A percentile compares a stretch with the other conserved stretches of the same genome.
These are phyloP conservation scores for Melanogaster broomeanus DNA, from an alignment of 768 basidiomycete species.

Conservation along the genomic window DNA sequence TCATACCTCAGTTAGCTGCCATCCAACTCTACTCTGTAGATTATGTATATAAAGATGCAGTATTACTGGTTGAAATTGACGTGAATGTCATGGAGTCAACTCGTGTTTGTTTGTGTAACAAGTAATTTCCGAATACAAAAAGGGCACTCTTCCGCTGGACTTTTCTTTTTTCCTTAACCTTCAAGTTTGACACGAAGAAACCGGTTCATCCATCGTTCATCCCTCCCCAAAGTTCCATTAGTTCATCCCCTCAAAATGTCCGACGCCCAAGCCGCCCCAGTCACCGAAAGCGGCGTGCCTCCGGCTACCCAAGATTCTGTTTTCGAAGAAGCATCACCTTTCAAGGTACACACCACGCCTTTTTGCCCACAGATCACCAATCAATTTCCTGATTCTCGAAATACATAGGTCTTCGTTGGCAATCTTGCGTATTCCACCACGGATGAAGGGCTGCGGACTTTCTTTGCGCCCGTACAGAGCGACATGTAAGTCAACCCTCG, in stretches of 20 bases:
- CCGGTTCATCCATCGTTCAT: conserved; percentile 79
- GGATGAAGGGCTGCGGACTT: conserved; percentile 92
- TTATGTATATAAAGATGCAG: not conserved
- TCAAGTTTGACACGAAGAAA: conserved; percentile 83
- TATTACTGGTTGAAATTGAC: not conserved
- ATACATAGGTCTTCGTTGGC: conserved; percentile 82
- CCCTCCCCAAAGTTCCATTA: conserved; percentile 53
- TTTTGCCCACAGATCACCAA: conserved; percentile 18
- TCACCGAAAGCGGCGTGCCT: conserved; percentile 83
- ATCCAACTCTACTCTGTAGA: not conserved
- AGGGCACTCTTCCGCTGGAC: conserved; percentile 28
- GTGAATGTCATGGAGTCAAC: conserved; percentile 40
- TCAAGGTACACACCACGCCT: conserved; percentile 59
- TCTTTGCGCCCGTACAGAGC: conserved; percentile 85
- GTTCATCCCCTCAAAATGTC: conserved; percentile 74
- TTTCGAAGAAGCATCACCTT: conserved; percentile 72
- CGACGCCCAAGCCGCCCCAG: conserved; percentile 86
- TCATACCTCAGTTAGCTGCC: not conserved
- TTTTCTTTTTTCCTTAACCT: conserved; percentile 64
- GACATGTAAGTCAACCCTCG: conserved; percentile 70
- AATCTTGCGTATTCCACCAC: conserved; percentile 94
- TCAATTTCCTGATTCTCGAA: conserved; percentile 7
- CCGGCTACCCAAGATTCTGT: conserved; percentile 68
- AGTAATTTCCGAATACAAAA: conserved; percentile 33
- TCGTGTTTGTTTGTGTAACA: conserved; percentile 32